phyloP scores from a whole-genome alignment of 2,329 filamentous ascomycete genomes.

The Claviceps sp. region DNA sequence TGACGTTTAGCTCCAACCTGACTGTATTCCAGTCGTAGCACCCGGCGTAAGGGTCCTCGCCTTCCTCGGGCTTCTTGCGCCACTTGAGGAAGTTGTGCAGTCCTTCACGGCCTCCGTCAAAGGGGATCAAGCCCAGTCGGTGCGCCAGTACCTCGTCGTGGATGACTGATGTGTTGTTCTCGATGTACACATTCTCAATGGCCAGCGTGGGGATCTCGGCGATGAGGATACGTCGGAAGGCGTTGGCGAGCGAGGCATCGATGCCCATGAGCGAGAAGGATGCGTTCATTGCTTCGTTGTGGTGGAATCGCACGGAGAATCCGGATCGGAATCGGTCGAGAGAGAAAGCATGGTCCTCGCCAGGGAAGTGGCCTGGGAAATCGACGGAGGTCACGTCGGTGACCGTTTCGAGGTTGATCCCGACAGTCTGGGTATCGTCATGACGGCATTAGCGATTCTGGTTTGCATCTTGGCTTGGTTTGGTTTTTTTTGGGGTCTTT shows the following conservation, averaged over 20 bases:
- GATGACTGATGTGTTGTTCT: slow-evolving; percentile 95
- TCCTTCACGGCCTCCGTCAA: slow-evolving; percentile 65
- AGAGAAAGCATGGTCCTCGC: slow-evolving; percentile 74
- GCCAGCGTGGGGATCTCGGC: slow-evolving; percentile 89
- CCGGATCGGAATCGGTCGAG: slow-evolving; percentile 56
- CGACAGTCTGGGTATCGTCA: slow-evolving; percentile 50
- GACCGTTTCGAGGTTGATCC: slow-evolving; percentile 81
- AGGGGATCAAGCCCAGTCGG: slow-evolving; percentile 78
- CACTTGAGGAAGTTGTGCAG: slow-evolving; percentile 68
- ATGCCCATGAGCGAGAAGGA: slow-evolving; percentile 86
- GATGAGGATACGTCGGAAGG: slow-evolving; percentile 91
- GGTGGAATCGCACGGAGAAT: slow-evolving; percentile 70
- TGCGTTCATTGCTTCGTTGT: slow-evolving; percentile 62
- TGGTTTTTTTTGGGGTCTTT: too few relatives aligned
- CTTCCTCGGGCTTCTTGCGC: slow-evolving; percentile 56
- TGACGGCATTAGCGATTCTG: background rate
- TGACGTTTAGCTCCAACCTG: slow-evolving; percentile 59
- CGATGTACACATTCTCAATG: slow-evolving; percentile 84
- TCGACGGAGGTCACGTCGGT: slow-evolving; percentile 81
- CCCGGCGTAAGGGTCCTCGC: slow-evolving; percentile 46
- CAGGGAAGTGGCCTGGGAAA: slow-evolving; percentile 81
- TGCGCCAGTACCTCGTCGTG: slow-evolving; percentile 94
- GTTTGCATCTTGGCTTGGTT: background rate
- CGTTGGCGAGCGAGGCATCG: slow-evolving; percentile 89
- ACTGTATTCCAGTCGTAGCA: slow-evolving; percentile 77